Conservation (phyloP, 345 rosid species). For the Syzygium aromaticum region DNA sequence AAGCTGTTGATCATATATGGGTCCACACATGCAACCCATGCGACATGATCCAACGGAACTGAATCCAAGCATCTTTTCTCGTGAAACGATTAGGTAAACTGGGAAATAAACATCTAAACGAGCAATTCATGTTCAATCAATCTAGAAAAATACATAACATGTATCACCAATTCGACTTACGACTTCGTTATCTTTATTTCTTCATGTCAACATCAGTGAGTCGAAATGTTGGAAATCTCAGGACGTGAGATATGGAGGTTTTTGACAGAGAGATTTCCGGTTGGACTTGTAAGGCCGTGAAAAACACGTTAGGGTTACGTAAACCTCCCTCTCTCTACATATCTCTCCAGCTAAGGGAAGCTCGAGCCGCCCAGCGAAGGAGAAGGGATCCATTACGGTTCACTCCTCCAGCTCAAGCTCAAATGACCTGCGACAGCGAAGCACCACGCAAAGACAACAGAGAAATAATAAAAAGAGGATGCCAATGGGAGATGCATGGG, state of each 20-base stretch:
- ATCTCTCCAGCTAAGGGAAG: background rate
- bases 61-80: background rate
- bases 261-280: background rate
- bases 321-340: background rate
- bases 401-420: background rate
- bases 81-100: background rate
- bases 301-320: background rate
- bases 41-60: background rate
- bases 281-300: background rate
- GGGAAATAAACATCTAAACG: background rate
- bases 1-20: background rate
- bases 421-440: background rate
- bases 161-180: background rate
- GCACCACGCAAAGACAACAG: background rate
- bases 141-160: background rate
- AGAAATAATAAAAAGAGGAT: background rate
- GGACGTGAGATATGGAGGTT: background rate
- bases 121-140: background rate
- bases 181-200: background rate
- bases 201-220: background rate
- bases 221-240: background rate
- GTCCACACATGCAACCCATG: too few relatives aligned
- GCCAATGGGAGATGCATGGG: background rate
- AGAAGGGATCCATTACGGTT: background rate
- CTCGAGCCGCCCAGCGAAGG: background rate